A percentile compares a stretch with the other conserved stretches of the same genome.
Conservation (phyloP, 2,329 filamentous ascomycete species). For the Aspergillus viridinutans region DNA sequence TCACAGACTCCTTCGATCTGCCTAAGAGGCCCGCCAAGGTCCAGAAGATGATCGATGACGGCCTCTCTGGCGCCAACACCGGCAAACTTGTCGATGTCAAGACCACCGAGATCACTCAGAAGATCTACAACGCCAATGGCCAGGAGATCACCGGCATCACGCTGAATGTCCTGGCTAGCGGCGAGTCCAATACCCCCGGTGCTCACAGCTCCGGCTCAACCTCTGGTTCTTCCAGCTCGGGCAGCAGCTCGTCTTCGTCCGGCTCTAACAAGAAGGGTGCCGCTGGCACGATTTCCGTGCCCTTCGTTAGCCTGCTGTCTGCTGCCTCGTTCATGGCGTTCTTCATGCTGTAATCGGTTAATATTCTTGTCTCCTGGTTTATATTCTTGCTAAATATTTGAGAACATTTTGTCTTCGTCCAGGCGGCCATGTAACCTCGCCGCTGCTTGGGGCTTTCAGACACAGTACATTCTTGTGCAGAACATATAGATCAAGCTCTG, state of each 20-base stretch:
- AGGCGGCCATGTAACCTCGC: background rate
- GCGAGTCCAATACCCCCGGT: constrained; percentile 55
- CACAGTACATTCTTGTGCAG: background rate
- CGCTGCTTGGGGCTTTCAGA: background rate
- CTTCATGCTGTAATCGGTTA: constrained; percentile 22
- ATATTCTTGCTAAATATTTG: background rate
- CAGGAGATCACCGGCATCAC: constrained; percentile 59
- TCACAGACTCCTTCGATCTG: constrained; percentile 75
- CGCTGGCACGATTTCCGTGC: constrained; percentile 18
- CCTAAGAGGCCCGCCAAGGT: constrained; percentile 65
- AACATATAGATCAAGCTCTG: background rate
- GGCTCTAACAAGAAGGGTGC: constrained; percentile 8
- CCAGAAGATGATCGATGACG: constrained; percentile 69
- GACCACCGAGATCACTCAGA: constrained; percentile 52
- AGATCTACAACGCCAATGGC: constrained; percentile 55
- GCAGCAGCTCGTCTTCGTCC: constrained; percentile 8
- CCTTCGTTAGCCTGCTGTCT: constrained; percentile 22
- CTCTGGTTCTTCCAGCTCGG: constrained; percentile 17
- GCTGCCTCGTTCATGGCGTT: constrained; percentile 26
- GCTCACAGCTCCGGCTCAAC: constrained; percentile 30
- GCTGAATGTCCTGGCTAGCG: constrained; percentile 51
- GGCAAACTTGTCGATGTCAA: constrained; percentile 62
- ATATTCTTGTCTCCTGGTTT: background rate
- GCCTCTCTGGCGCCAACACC: constrained; percentile 60
- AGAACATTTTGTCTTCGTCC: background rate